These are phyloP conservation scores for Tothia fuscella DNA, from an alignment of 2,329 filamentous ascomycete species.

Conservation along the genomic window DNA sequence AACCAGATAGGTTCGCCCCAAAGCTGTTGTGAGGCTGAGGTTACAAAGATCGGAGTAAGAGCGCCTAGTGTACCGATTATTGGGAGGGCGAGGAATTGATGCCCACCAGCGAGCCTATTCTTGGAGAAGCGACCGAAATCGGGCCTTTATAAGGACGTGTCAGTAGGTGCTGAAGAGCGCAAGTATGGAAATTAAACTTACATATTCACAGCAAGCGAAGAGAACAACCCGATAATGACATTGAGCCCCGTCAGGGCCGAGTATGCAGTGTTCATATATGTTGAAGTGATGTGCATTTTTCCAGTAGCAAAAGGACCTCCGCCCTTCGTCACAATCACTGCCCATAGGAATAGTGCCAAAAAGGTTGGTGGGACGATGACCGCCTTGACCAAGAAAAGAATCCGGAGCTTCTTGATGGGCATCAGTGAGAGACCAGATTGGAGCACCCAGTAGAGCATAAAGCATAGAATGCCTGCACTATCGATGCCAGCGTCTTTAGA, in stretches of 20 bases:
- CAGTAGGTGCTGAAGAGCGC: no score
- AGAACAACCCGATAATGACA: constrained; percentile 38
- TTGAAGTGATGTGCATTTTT: constrained; percentile 22
- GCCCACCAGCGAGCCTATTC: constrained; percentile 28
- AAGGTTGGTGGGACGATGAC: constrained; percentile 33
- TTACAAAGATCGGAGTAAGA: constrained; percentile 37
- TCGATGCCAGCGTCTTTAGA: constrained; percentile 20
- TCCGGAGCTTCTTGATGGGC: constrained; percentile 32
- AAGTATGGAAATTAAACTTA: no score
- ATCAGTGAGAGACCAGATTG: constrained; percentile 33
- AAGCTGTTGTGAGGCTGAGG: constrained; percentile 32
- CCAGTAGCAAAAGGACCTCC: constrained; percentile 31
- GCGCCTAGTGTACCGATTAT: constrained; percentile 37
- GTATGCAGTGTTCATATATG: constrained; percentile 33
- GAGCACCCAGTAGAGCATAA: constrained; percentile 40
- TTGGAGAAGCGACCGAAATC: constrained; percentile 33
- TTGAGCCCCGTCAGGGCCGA: constrained; percentile 33
- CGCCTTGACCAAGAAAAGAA: constrained; percentile 34
- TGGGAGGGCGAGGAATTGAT: constrained; percentile 36
- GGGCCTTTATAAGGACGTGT: no score
- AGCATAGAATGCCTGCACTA: constrained; percentile 36
- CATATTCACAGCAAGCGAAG: constrained; percentile 39
- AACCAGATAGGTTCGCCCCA: constrained; percentile 39
- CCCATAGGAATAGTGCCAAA: constrained; percentile 33
- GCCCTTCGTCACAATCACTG: constrained; percentile 30